Percentiles rank a stretch among this genome's conserved stretches.
Evolutionary conservation across 192 early-diverging fungal genomes (phyloP).

Genomic region (Rhizophagus sp.): DNA sequence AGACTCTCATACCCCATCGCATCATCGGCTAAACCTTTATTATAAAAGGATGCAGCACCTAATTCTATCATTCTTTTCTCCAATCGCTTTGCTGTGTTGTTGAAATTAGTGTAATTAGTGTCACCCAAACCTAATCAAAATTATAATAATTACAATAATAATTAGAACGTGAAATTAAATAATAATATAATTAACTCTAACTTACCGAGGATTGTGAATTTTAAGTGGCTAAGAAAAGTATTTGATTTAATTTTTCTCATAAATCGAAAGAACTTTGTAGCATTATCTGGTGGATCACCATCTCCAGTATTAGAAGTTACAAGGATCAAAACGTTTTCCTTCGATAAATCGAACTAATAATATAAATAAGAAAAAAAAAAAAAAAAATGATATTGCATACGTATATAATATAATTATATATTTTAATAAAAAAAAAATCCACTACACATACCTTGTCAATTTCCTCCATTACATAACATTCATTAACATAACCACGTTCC

Average conservation of each 20-base stretch:
- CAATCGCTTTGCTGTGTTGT: slow-evolving; percentile 78
- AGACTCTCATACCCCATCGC: slow-evolving; percentile 64
- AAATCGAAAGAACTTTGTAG: slow-evolving; percentile 81
- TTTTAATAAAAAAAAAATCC: background rate
- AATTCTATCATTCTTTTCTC: slow-evolving; percentile 76
- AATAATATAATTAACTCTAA: background rate
- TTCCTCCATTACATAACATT: slow-evolving; percentile 72
- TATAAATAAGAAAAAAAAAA: background rate
- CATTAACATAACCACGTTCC: slow-evolving; percentile 66
- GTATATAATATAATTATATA: background rate
- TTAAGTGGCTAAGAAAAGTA: slow-evolving; percentile 53
- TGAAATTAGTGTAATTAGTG: slow-evolving; percentile 94
- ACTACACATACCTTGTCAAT: slow-evolving; percentile 54
- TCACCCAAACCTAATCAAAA: slow-evolving; percentile 77
- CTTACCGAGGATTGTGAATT: slow-evolving; percentile 46
- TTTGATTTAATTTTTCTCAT: slow-evolving; percentile 73
- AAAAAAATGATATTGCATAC: too few species aligned
- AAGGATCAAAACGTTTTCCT: slow-evolving; percentile 65
- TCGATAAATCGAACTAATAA: slow-evolving; percentile 46
- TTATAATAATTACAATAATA: background rate
- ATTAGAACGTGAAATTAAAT: background rate
- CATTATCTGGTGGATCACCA: slow-evolving; percentile 95
- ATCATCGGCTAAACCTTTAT: slow-evolving; percentile 87
- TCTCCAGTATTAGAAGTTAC: slow-evolving; percentile 93
- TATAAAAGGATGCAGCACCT: slow-evolving; percentile 67